Percentiles rank a stretch among this genome's conserved stretches.
Conservation (phyloP, 306 rosid species). For the Crotalaria pallida region DNA sequence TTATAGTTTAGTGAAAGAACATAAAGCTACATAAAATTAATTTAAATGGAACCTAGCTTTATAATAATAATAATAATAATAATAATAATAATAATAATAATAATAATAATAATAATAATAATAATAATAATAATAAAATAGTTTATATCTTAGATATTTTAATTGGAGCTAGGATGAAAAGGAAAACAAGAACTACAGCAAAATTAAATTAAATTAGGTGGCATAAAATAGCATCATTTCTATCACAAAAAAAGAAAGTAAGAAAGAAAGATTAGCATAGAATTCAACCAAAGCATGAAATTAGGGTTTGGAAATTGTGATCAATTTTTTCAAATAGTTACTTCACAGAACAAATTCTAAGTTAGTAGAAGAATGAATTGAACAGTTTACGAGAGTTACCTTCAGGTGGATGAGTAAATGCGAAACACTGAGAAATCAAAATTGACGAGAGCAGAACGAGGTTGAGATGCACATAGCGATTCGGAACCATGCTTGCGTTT, state of each 20-base stretch:
- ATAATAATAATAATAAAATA: too few species aligned
- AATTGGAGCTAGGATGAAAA: too few species aligned
- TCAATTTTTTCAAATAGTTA: background rate
- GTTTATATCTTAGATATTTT: too few species aligned
- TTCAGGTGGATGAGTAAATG: constrained; percentile 44
- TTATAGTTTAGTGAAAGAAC: background rate
- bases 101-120: too few species aligned
- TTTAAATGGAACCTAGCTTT: background rate
- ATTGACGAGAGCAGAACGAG: constrained; percentile 36
- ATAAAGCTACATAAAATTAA: background rate
- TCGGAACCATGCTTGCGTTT: background rate
- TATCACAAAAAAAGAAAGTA: background rate
- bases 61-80: too few species aligned
- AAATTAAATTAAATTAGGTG: too few species aligned
- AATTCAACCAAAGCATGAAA: background rate
- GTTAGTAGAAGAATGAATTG: background rate
- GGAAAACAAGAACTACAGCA: too few species aligned
- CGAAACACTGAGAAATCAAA: constrained; percentile 38
- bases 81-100: too few species aligned
- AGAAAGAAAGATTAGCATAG: background rate
- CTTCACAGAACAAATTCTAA: background rate
- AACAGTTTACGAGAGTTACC: constrained; percentile 36
- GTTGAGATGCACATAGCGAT: constrained; percentile 14
- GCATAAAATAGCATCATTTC: too few species aligned
- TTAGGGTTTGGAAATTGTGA: background rate